Evolutionary conservation across 1,284 basidiomycete species (phyloP).

Genomic region (Coniferiporia sulphurascens): DNA sequence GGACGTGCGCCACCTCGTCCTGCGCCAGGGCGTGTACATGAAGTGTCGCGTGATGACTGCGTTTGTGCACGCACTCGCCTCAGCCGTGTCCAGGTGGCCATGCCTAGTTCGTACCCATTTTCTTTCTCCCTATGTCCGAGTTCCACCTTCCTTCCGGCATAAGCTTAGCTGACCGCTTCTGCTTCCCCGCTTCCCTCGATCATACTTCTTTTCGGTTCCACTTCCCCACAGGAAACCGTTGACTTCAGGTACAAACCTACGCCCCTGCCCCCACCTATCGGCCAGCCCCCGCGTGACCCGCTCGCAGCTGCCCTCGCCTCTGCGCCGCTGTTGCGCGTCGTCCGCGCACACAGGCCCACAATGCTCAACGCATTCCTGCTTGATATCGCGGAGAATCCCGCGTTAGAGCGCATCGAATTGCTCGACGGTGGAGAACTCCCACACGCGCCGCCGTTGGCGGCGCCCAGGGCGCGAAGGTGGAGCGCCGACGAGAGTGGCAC

Average conservation of each 20-base stretch:
- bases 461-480: background rate
- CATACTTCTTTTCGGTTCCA: background rate
- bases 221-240: conserved; percentile 35
- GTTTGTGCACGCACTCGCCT: conserved; percentile 4
- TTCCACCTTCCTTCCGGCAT: no score
- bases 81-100: conserved; percentile 4
- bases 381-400: conserved; percentile 37
- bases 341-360: conserved; percentile 41
- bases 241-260: conserved; percentile 45
- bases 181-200: no score
- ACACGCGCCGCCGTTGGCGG: background rate
- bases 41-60: background rate
- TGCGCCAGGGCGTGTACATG: conserved; percentile 12
- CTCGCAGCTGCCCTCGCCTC: conserved; percentile 35
- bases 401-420: conserved; percentile 39
- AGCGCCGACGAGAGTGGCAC: background rate
- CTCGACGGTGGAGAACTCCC: conserved; percentile 25
- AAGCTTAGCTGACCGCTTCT: no score
- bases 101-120: conserved; percentile 9
- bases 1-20: conserved; percentile 3
- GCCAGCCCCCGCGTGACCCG: conserved; percentile 9
- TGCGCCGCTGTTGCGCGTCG: conserved; percentile 33
- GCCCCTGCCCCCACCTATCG: conserved; percentile 19
- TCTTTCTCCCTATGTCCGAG: no score
- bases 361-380: conserved; percentile 46